Percentiles rank a stretch among this genome's conserved stretches.
Conservation (phyloP, 352 stramenopile species). For the Phytophthora fragariaefolia region DNA sequence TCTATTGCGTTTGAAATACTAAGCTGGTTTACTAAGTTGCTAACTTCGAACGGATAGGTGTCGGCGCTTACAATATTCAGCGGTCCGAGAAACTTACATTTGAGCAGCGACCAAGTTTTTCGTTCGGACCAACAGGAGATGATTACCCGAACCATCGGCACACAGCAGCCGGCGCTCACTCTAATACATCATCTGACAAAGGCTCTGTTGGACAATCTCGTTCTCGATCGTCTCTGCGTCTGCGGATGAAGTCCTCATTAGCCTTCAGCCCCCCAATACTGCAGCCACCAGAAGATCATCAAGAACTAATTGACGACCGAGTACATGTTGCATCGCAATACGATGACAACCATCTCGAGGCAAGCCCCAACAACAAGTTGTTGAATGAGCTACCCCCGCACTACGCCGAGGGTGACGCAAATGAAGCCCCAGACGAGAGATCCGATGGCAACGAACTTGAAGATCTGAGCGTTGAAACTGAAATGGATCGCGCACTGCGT, state of each 20-base stretch:
- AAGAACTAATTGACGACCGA: background rate
- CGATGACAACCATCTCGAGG: conserved; percentile 1
- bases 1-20: background rate
- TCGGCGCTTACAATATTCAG: conserved; percentile 59
- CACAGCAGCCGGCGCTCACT: no score
- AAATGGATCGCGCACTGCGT: conserved; percentile 42
- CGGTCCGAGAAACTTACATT: conserved; percentile 56
- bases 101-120: conserved; percentile 43
- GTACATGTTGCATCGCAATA: conserved; percentile 18
- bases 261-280: conserved; percentile 23
- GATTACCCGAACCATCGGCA: no score
- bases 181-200: no score
- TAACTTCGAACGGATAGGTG: conserved; percentile 27
- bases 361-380: background rate
- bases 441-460: background rate
- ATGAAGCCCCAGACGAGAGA: conserved; percentile 15
- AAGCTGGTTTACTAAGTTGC: background rate
- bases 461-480: conserved; percentile 17
- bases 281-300: background rate
- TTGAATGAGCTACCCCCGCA: conserved; percentile 8
- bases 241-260: conserved; percentile 37
- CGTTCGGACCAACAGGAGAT: conserved; percentile 36
- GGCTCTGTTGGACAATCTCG: conserved; percentile 4
- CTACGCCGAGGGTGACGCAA: conserved; percentile 17
- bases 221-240: background rate